Evolutionary conservation across 306 rosid species (phyloP).

Genomic region (Astragalus glycyphyllos): DNA sequence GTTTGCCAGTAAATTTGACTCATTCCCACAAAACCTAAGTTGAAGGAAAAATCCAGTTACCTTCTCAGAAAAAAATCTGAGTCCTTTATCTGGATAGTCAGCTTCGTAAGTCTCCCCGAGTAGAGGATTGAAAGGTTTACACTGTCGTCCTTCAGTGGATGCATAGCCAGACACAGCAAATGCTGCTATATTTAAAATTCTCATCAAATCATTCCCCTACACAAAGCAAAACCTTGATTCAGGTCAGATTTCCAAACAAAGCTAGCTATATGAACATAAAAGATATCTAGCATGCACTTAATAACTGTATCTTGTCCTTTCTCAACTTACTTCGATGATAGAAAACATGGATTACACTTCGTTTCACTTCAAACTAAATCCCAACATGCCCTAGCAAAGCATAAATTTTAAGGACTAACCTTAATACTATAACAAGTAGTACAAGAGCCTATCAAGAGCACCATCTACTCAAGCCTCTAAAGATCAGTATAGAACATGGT

Average conservation of each 20-base stretch:
- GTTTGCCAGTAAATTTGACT: slow-evolving; percentile 10
- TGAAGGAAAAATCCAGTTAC: slow-evolving; percentile 49
- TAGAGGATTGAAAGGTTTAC: slow-evolving; percentile 98
- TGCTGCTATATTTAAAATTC: slow-evolving; percentile 88
- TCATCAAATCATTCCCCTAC: slow-evolving; percentile 98
- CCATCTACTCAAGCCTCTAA: slow-evolving; percentile 30
- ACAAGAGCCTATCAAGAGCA: slow-evolving; percentile 15
- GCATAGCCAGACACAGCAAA: slow-evolving; percentile 99
- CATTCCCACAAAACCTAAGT: slow-evolving; percentile 13
- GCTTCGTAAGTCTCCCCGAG: slow-evolving; percentile 99
- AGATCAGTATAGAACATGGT: slow-evolving; percentile 13
- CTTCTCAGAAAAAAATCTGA: slow-evolving; percentile 89
- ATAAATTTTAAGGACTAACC: neutral
- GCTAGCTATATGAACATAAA: slow-evolving; percentile 21
- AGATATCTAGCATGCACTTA: slow-evolving; percentile 20
- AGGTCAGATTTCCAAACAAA: slow-evolving; percentile 44
- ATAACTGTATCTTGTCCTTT: slow-evolving; percentile 9
- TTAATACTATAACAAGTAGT: slow-evolving; percentile 8
- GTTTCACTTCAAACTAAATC: slow-evolving; percentile 34
- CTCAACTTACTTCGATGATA: slow-evolving; percentile 30
- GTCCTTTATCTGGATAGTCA: slow-evolving; percentile 98
- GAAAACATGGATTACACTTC: slow-evolving; percentile 20
- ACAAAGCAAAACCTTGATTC: slow-evolving; percentile 49
- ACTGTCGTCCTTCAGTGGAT: slow-evolving; percentile 96
- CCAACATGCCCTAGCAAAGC: slow-evolving; percentile 5